Conservation (phyloP, 2,329 filamentous ascomycete species). For the Escovopsis sp. region DNA sequence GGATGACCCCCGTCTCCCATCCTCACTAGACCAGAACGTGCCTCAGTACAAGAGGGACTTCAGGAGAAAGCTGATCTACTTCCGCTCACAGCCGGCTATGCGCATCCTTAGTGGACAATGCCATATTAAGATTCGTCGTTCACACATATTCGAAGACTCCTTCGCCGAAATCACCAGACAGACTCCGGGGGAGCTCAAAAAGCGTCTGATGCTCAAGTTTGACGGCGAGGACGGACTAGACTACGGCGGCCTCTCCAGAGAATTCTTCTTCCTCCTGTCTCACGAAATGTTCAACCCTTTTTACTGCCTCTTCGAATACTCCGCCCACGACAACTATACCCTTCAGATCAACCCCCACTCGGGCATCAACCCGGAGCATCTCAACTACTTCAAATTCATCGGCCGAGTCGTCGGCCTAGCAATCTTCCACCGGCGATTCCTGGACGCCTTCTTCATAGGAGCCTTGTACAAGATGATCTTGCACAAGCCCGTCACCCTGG, state of each 20-base stretch:
- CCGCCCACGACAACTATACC: slow-evolving; percentile 98
- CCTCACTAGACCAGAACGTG: slow-evolving; percentile 92
- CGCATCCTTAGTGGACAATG: slow-evolving; percentile 93
- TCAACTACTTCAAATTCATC: slow-evolving; percentile 99
- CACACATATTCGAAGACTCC: slow-evolving; percentile 96
- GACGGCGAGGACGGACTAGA: slow-evolving; percentile 96
- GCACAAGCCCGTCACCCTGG: slow-evolving; percentile 76
- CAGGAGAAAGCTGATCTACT: slow-evolving; percentile 94
- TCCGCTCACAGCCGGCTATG: slow-evolving; percentile 92
- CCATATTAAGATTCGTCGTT: slow-evolving; percentile 92
- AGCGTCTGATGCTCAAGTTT: slow-evolving; percentile 98
- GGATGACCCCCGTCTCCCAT: slow-evolving; percentile 92
- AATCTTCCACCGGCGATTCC: slow-evolving; percentile 94
- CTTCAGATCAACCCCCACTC: slow-evolving; percentile 99
- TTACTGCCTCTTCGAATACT: slow-evolving; percentile 99
- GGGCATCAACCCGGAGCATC: slow-evolving; percentile 95
- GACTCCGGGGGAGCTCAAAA: slow-evolving; percentile 91
- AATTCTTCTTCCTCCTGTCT: slow-evolving; percentile 98
- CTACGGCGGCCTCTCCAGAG: slow-evolving; percentile 92
- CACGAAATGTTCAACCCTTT: slow-evolving; percentile 99
- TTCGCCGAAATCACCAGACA: slow-evolving; percentile 98
- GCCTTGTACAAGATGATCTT: slow-evolving; percentile 99
- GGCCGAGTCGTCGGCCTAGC: slow-evolving; percentile 91
- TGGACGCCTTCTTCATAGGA: slow-evolving; percentile 98
- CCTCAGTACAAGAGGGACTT: slow-evolving; percentile 99